phyloP scores from a whole-genome alignment of 2,329 filamentous ascomycete species.

The Talaromyces sp. region DNA sequence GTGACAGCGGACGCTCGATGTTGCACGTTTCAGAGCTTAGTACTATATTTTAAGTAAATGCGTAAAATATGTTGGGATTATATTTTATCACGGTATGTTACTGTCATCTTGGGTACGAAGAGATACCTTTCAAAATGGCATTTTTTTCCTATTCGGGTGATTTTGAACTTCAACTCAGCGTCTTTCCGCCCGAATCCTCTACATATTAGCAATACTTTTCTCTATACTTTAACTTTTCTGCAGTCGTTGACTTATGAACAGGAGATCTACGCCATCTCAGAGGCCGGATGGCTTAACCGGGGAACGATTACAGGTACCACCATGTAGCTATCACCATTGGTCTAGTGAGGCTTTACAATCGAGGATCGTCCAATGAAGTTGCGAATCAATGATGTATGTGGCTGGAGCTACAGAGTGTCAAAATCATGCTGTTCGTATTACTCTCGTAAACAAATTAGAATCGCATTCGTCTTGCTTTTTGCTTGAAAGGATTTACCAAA shows the following conservation, averaged over 20 bases:
- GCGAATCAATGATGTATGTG: not conserved
- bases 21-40: not conserved
- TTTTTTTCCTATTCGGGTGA: not conserved
- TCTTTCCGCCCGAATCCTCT: not conserved
- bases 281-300: not conserved
- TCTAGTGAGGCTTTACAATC: not conserved
- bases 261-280: not conserved
- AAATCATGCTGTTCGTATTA: not conserved
- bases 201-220: not conserved
- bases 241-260: not conserved
- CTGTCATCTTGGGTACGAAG: not conserved
- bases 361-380: not conserved
- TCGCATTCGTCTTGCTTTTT: not conserved
- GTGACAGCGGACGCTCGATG: not conserved
- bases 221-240: not conserved
- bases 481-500: not conserved
- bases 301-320: not conserved
- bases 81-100: not conserved
- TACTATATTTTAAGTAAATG: not conserved
- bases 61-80: not conserved
- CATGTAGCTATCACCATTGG: not conserved
- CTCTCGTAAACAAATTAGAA: not conserved
- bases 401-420: not conserved
- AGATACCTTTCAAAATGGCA: not conserved
- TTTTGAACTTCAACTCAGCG: not conserved